phyloP scores from a whole-genome alignment of 352 stramenopile species.

The Peronospora tabacina region DNA sequence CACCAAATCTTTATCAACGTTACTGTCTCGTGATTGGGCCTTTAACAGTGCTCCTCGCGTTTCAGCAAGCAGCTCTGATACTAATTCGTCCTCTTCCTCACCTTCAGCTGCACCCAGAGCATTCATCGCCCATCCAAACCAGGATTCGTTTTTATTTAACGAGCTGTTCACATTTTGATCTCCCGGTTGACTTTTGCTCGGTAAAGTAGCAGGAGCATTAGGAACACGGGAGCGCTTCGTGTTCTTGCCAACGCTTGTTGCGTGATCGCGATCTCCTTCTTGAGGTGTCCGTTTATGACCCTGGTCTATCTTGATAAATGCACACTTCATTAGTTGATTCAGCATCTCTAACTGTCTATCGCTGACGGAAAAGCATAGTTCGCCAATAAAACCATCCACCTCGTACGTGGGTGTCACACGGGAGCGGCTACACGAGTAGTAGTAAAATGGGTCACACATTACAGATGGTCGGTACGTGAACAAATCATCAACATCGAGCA shows the following conservation, averaged over 20 bases:
- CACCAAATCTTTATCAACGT: conserved; percentile 14
- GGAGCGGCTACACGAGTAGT: conserved; percentile 48
- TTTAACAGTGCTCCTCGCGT: conserved; percentile 45
- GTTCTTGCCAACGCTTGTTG: neutral
- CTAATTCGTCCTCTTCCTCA: conserved; percentile 59
- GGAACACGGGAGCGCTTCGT: neutral
- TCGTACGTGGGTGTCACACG: conserved; percentile 46
- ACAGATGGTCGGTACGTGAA: conserved; percentile 39
- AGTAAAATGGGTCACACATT: conserved; percentile 57
- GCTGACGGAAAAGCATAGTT: conserved; percentile 73
- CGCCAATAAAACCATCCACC: conserved; percentile 59
- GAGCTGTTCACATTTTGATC: conserved; percentile 1
- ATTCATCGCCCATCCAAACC: conserved; percentile 70
- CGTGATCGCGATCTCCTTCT: neutral
- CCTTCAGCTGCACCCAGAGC: conserved; percentile 37
- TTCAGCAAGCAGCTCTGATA: conserved; percentile 62
- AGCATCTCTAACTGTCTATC: conserved; percentile 79
- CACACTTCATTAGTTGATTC: conserved; percentile 47
- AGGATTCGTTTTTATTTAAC: conserved; percentile 30
- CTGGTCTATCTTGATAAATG: conserved; percentile 27
- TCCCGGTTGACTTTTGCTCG: neutral
- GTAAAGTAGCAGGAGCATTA: neutral
- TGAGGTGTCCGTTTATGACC: conserved; percentile 1
- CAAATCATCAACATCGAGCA: conserved; percentile 33
- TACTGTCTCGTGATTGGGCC: conserved; percentile 9